Evolutionary conservation across 2,329 filamentous ascomycete species (phyloP).

Genomic region (Ophiocordyceps unilateralis): DNA sequence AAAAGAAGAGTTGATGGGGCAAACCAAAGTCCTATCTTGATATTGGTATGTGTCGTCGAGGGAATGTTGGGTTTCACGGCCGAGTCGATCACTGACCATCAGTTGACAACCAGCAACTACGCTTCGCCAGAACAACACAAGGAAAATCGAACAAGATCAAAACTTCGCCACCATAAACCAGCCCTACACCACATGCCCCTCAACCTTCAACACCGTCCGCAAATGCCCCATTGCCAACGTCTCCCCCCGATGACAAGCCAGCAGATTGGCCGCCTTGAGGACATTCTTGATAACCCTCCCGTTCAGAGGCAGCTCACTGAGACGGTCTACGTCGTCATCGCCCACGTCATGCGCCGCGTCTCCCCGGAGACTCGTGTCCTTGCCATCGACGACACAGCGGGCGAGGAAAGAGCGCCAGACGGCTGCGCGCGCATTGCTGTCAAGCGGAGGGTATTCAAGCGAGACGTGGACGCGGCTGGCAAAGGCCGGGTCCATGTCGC

Average conservation of each 20-base stretch:
- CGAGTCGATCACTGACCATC: too few relatives aligned
- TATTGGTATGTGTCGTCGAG: too few relatives aligned
- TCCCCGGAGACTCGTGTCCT: conserved; percentile 7
- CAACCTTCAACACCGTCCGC: conserved; percentile 13
- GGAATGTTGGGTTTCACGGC: too few relatives aligned
- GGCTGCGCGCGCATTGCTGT: conserved; percentile 14
- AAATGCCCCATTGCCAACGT: conserved; percentile 12
- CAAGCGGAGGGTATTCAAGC: conserved; percentile 27
- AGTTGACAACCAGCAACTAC: too few relatives aligned
- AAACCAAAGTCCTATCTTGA: too few relatives aligned
- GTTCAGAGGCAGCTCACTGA: conserved; percentile 25
- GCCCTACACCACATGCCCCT: conserved; percentile 8
- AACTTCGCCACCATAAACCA: too few relatives aligned
- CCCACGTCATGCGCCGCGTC: conserved; percentile 13
- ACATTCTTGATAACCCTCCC: conserved; percentile 34
- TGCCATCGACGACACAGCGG: conserved; percentile 4
- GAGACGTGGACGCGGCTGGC: conserved; percentile 29
- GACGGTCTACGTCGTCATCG: conserved; percentile 13
- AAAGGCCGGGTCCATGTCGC: conserved; percentile 28
- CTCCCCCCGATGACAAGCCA: conserved; percentile 15
- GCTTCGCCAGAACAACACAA: too few relatives aligned
- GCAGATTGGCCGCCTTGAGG: conserved; percentile 18
- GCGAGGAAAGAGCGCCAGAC: conserved; percentile 24
- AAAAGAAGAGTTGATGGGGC: too few relatives aligned
- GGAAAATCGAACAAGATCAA: neutral